A percentile compares a stretch with the other conserved stretches of the same genome.
These are phyloP conservation scores for Paraphaeosphaeria minitans DNA, from an alignment of 2,329 filamentous ascomycete species.

Conservation along the genomic window DNA sequence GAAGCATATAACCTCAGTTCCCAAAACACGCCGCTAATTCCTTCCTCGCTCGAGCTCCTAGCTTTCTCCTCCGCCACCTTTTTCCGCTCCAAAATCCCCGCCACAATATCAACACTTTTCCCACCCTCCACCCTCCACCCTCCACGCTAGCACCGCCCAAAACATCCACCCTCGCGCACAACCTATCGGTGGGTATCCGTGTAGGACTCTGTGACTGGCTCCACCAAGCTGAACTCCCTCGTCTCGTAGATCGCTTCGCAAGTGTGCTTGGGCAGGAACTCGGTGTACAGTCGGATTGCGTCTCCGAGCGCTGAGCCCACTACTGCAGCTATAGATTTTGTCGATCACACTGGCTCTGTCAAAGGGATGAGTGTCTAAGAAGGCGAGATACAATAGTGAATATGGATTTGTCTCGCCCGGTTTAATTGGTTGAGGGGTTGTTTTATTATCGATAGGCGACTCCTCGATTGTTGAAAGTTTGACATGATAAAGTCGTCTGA, in stretches of 20 bases:
- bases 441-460: background rate
- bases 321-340: conserved; percentile 53
- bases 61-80: background rate
- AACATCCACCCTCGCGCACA: conserved; percentile 50
- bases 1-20: background rate
- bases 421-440: background rate
- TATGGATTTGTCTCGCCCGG: background rate
- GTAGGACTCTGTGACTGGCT: conserved; percentile 50
- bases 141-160: no score
- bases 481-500: conserved; percentile 10
- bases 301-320: conserved; percentile 61
- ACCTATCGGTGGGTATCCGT: conserved; percentile 53
- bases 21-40: conserved; percentile 5
- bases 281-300: conserved; percentile 61
- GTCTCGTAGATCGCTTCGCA: conserved; percentile 47
- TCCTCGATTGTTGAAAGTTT: conserved; percentile 14
- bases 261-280: conserved; percentile 52
- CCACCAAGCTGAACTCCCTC: conserved; percentile 48
- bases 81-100: conserved; percentile 5
- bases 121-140: no score
- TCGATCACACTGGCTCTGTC: conserved; percentile 36
- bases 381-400: conserved; percentile 13
- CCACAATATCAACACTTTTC: conserved; percentile 41
- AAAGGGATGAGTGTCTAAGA: conserved; percentile 37
- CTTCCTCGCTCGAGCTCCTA: no score